These are phyloP conservation scores for Volvox reticuliferus DNA, from an alignment of 139 green algal species.

Conservation along the genomic window DNA sequence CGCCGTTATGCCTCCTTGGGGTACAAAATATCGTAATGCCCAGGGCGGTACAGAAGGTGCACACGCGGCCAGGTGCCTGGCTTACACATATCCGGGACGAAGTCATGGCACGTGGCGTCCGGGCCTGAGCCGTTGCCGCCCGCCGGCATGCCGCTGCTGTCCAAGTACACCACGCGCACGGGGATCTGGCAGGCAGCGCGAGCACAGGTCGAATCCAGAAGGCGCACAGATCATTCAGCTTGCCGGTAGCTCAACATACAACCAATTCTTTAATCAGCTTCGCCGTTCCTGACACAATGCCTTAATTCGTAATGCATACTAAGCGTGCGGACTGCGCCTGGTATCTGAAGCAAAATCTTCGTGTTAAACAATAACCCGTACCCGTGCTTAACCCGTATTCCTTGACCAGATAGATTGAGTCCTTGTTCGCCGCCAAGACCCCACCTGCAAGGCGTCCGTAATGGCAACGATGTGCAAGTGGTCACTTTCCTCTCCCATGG, in stretches of 20 bases:
- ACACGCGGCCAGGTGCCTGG: conserved; percentile 35
- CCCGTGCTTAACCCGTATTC: too few species aligned
- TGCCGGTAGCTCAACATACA: too few species aligned
- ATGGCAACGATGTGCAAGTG: conserved; percentile 96
- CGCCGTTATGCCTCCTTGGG: not conserved
- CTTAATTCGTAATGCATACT: too few species aligned
- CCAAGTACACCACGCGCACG: conserved; percentile 85
- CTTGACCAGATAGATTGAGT: too few species aligned
- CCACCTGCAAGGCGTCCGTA: conserved; percentile 86
- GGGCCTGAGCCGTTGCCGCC: conserved; percentile 32
- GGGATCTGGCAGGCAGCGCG: conserved; percentile 69
- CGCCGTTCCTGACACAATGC: too few species aligned
- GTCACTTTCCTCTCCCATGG: conserved; percentile 96
- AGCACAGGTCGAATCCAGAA: not conserved
- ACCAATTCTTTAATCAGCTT: too few species aligned
- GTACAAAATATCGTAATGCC: conserved; percentile 72
- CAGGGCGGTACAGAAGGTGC: conserved; percentile 62
- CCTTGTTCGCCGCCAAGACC: not conserved
- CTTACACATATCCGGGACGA: conserved; percentile 52
- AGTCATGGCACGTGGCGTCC: conserved; percentile 51
- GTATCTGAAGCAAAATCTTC: too few species aligned
- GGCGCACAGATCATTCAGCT: not conserved
- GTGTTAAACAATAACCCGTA: too few species aligned
- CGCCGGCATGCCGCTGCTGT: conserved; percentile 43
- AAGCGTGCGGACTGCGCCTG: too few species aligned